These are phyloP conservation scores for Adiantum capillusveneris DNA, from an alignment of 75 land plant genomes.

Conservation along the genomic window DNA sequence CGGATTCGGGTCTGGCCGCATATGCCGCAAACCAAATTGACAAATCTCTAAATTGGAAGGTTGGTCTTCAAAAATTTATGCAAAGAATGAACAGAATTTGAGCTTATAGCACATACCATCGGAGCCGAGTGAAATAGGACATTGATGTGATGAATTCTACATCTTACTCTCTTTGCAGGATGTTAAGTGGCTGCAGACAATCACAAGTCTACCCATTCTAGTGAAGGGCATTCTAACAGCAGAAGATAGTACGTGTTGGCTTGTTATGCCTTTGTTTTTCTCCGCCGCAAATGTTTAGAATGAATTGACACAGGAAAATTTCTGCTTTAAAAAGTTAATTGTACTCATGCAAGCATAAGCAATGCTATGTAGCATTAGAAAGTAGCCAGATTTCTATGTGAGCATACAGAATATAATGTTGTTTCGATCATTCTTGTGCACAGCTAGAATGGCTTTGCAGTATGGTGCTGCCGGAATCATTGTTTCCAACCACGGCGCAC, in stretches of 20 bases:
- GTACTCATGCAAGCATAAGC: too few species aligned
- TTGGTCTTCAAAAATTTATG: slow-evolving; percentile 16
- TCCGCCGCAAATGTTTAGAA: too few species aligned
- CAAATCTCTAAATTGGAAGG: slow-evolving; percentile 93
- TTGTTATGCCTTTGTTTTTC: background rate
- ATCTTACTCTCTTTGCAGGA: slow-evolving; percentile 45
- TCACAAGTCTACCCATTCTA: slow-evolving; percentile 74
- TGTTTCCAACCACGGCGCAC: slow-evolving; percentile 53
- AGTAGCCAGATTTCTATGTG: too few species aligned
- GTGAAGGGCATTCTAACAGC: slow-evolving; percentile 89
- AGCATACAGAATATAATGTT: too few species aligned
- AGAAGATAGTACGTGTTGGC: slow-evolving; percentile 57
- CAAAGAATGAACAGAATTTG: too few species aligned
- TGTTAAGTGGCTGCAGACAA: slow-evolving; percentile 90
- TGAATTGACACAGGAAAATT: too few species aligned
- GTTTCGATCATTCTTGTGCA: too few species aligned
- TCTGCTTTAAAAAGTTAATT: too few species aligned
- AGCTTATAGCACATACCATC: too few species aligned
- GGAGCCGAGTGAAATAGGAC: too few species aligned
- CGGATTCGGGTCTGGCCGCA: slow-evolving; percentile 91
- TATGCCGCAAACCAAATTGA: slow-evolving; percentile 95
- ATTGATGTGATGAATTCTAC: too few species aligned
- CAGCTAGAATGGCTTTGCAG: slow-evolving; percentile 42
- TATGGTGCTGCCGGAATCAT: slow-evolving; percentile 49
- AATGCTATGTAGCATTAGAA: too few species aligned